Evolutionary conservation across 345 rosid genomes (phyloP).

Genomic region (Brassica incana): DNA sequence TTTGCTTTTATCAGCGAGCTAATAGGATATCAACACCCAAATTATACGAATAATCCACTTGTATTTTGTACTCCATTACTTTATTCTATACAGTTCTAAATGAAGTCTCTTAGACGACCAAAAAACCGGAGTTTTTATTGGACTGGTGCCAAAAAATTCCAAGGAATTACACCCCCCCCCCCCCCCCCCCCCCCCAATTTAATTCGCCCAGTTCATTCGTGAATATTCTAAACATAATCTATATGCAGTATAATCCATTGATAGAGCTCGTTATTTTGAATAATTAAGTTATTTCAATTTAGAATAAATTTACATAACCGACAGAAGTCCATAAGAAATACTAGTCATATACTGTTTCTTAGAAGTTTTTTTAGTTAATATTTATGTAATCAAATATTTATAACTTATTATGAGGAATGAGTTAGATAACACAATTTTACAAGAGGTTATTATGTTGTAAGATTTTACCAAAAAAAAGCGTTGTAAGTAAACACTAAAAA

Average conservation of each 20-base stretch:
- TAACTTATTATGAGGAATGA: background rate
- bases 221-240: background rate
- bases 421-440: background rate
- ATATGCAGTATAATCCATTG: background rate
- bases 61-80: background rate
- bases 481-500: background rate
- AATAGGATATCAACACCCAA: conserved; percentile 9
- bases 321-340: background rate
- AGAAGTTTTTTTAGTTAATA: background rate
- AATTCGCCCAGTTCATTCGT: background rate
- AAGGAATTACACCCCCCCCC: too few species aligned
- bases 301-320: background rate
- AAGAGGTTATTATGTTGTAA: background rate
- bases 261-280: too few species aligned
- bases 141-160: too few species aligned
- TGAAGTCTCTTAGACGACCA: background rate
- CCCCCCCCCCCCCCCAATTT: background rate
- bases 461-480: background rate
- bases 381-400: background rate
- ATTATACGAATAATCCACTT: conserved; percentile 23
- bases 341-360: background rate
- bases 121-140: too few species aligned
- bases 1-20: conserved; percentile 5
- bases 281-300: too few species aligned
- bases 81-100: background rate